Evolutionary conservation across 257 asterid genomes (phyloP), one percentile per base, ranked within the genome.

Genomic region (Fraxinus anomala): DNA sequence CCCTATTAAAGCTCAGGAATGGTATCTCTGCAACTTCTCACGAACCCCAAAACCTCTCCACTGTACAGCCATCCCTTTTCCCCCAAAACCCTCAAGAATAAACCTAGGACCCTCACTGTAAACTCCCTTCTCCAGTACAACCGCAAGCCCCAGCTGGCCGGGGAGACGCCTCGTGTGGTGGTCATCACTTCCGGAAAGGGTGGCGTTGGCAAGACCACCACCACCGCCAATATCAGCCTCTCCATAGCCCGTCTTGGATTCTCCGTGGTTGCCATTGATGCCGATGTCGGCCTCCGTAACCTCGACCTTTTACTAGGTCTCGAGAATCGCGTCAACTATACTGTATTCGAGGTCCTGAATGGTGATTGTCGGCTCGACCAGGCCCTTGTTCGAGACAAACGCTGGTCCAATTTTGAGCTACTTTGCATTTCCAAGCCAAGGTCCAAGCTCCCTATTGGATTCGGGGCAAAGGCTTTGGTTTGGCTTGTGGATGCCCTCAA

Each of bases 301-400:
- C 97, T 95, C 65, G 98, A 93, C 91, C 98, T 95, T 70, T 90
- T 93, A 6, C 88, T 95, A 12, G 99, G 99, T 14, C 94, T 95
- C 37, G 98, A 95, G 66, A 95, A 95, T 74, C 98, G 99, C 47
- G 98, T 95, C 37, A 95, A 95, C 70, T 95, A 95, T 91, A 93
- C 98, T 17, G 98, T 95, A 28, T 90, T 95, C 36, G 98, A 95
- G 82, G 96, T 95, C 28, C 92, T 95, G 51, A 95, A 93, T 74
- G 98, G 99, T 19, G 99, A 95, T 67, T 95, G 99, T 88, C 93
- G 97, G 54, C 97, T 95, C 79, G 99, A 95, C 80, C 99, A 95
- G 69, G 98, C 99, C 51, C 87, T 95, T 3, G 97, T 93, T 5
- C 90, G 98, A 6, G 99, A 95, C 82, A 95, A 95, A 66, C 92